Evolutionary conservation across 2,329 filamentous ascomycete species (phyloP), one percentile per base, ranked within the genome.

Genomic region (Chrysosporium keratinophilum): DNA sequence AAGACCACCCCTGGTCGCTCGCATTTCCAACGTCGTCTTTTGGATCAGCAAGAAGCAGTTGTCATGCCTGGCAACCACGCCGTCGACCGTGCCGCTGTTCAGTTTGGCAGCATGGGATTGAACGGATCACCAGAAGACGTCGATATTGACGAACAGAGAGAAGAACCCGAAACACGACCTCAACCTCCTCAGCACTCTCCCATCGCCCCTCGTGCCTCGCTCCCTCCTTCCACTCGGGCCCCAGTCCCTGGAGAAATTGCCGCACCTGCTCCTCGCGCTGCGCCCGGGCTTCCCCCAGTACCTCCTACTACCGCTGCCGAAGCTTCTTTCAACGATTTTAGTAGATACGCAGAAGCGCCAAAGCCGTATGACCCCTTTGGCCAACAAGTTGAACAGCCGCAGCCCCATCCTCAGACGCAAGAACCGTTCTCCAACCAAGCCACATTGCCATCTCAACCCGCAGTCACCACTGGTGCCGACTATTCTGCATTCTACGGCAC

Each of bases 1-100:
- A 95, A 95, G 74, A 74, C 80, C 20, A 71, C 69, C 33, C 64
- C 78, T 54, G 75, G 76, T 56, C 86, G 91, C 57, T 83, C 82
- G 52, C 90, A 84, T 72, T 88, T 86, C 70, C 86, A 94, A 69
- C 83, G 91, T 60, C 86, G 88, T 64, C 79, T 96, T 52, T 78
- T 95, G 64, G 90, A 97, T 63, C 93, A 98, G 68, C 90, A 95
- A 70, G 93, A 98, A 74, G 88, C 93, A 56, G 93, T 98, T 40
- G 89, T 95, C 60, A 96, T 98, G 91, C 93, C 93, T 44, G 89
- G 88, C 56, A 95, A 96, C 74, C 89, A 93, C 61, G 90, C 93
- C 51, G 86, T 98, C 28, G 91, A 97, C 68, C 84, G 89, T 63
- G 82, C 91, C 60, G 87, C 90, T 48, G 89, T 98, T 47, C 91